Percentiles rank a stretch among this genome's conserved stretches.
Conservation (phyloP, 2,329 filamentous ascomycete genomes). For the Fonsecaea multimorphosa region DNA sequence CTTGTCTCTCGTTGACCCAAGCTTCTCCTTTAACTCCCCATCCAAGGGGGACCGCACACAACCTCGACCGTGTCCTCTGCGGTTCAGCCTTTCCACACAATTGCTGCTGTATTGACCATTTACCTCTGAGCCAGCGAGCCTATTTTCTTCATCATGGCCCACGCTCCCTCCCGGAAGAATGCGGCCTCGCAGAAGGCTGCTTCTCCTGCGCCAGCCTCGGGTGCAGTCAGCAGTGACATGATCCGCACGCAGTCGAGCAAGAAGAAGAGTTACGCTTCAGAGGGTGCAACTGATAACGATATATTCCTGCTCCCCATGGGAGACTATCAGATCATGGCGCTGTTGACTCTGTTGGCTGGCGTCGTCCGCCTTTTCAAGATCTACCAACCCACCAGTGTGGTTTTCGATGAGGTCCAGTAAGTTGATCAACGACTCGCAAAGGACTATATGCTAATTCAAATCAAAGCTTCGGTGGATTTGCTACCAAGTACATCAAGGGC, state of each 20-base stretch:
- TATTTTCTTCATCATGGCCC: slow-evolving; percentile 22
- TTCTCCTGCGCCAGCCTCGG: slow-evolving; percentile 38
- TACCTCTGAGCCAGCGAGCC: background rate
- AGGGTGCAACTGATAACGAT: slow-evolving; percentile 79
- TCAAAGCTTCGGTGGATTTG: slow-evolving; percentile 91
- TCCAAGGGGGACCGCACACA: slow-evolving; percentile 8
- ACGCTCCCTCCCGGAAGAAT: slow-evolving; percentile 23
- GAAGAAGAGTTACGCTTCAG: slow-evolving; percentile 53
- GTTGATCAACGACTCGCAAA: slow-evolving; percentile 48
- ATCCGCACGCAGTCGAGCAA: slow-evolving; percentile 37
- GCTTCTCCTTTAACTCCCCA: slow-evolving; percentile 14
- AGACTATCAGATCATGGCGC: slow-evolving; percentile 79
- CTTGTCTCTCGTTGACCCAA: slow-evolving; percentile 44
- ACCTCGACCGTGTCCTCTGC: slow-evolving; percentile 7
- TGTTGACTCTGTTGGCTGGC: slow-evolving; percentile 75
- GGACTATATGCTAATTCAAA: slow-evolving; percentile 18
- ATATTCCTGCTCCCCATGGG: slow-evolving; percentile 82
- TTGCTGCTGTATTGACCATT: background rate
- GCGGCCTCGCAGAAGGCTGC: slow-evolving; percentile 20
- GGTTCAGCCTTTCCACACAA: slow-evolving; percentile 13
- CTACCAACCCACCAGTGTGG: slow-evolving; percentile 93
- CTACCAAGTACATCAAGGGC: slow-evolving; percentile 98
- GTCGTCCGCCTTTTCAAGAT: slow-evolving; percentile 91
- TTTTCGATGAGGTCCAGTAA: slow-evolving; percentile 99
- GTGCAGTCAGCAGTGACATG: slow-evolving; percentile 15